Base-by-base conservation (phyloP, 208 protist species). In the Balamuthia mandrillaris region DNA sequence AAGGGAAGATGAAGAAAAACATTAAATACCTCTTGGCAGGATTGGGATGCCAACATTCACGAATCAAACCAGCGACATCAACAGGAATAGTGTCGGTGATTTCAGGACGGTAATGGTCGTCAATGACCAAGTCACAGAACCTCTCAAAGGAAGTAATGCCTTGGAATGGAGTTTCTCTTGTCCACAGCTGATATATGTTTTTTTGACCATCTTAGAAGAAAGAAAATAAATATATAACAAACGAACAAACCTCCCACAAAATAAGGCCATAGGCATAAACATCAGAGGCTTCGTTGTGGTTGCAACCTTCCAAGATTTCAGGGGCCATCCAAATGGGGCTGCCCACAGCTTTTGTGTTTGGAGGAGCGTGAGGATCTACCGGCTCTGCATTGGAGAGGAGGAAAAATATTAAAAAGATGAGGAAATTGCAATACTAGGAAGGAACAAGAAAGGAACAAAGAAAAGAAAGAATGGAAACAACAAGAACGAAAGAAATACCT, bases 51-150 rank as follows among this genome's bases (percentile, higher is more conserved):
- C 68, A 78, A 33, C 68, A 78, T 1, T n/a, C 45, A 42, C 58
- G 52, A 49, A 78, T 78, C 29, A 78, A 49, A 31, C 68, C 45
- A 60, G 45, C 45, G 29, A 78, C 42, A 33, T 78, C 31, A 21
- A 60, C 58, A 2, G 68, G 68, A 3, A 78, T 35, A 5, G 52
- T 49, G 10, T 78, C 68, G 47, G 68, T 42, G 29, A 78, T 29
- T 5, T 2, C 1, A 14, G 68, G 68, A 10, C 68, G 41, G 14
- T 60, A 42, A 18, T 78, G 31, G 12, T 49, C 6, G 41, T 78
- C 68, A 49, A 78, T 78, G 21, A 78, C 68, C 18, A 60, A 42
- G 45, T 78, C 68, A 49, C 68, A 78, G 68, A 78, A 78, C n/a
- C 58, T 49, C 2, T 42, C 18, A 33, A 78, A 78, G 16, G 68